Base-by-base conservation (phyloP, 2,329 filamentous ascomycete species). In the Rhynchosporium secalis region DNA sequence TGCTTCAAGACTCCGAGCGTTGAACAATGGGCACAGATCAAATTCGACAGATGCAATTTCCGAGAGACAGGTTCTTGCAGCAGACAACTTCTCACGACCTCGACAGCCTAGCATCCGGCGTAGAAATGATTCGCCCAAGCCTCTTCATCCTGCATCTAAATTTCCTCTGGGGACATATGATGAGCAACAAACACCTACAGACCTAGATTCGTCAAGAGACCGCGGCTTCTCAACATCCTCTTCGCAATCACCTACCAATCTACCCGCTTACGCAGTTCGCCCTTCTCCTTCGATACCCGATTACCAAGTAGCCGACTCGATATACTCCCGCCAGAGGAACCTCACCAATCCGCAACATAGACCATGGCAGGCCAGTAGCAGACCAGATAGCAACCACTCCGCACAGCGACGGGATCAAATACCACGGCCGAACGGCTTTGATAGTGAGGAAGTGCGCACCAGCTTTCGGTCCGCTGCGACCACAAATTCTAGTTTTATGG, bases 391-490 rank as follows among this genome's bases (percentile, higher is more conserved):
- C 58, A 71, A 69, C 45, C 68, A 68, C 41, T 69, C 68, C 4
- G 54, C 65, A 12, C 62, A 71, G 51, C 64, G 67, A 13, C 65
- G 68, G n/a, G 73, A 73, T n/a, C 71, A 66, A 29, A 61, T 68
- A 26, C 41, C 65, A 41, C 64, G 66, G 29, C 66, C 72, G 31
- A 59, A 64, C 13, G 66, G 65, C 4, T 66, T 68, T 28, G 71
- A 74, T 13, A 62, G 58, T 28, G 73, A 74, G 33, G 79, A 81
- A 63, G 73, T 81, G 29, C 79, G 86, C 29, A 80, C 82, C 13
- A 88, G 85, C 65, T 80, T 84, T 66, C 80, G 84, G 59, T 88
- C 86, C 3, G 82, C 79, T 31, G 76, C 85, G 72, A 88, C 86
- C 3, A 84, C 79, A 3, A 80, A 80, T 60, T 87, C 85, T 15